Base-by-base conservation (phyloP, 2,329 filamentous ascomycete genomes). In the Alternaria triticimaculans region DNA sequence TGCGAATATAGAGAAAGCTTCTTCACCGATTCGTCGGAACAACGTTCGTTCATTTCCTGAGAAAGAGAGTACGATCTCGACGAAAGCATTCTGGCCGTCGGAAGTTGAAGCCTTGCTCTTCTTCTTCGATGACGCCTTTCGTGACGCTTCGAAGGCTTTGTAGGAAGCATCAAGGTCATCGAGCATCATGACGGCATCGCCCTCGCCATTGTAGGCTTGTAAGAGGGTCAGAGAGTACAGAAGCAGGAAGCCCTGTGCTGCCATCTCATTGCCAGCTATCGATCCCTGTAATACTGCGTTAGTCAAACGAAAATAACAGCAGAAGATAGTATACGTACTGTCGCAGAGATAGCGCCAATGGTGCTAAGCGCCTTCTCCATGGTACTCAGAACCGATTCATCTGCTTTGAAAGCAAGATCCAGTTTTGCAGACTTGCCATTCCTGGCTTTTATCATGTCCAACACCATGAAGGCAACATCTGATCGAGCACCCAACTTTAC, bases 1-100 rank as follows among this genome's bases (percentile, higher is more conserved):
- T 4, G 92, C 91, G 77, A 97, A 97, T 1, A 90, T 89, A 23
- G 90, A 87, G 76, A 98, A 98, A 0, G 97, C 94, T 73, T 96
- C 92, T 76, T 95, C 90, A 6, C 93, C 93, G 57, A 96, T 90
- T 72, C 94, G 93, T 28, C 93, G 89, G 83, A 97, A 92, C 55
- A 98, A 84, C 10, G 90, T 88, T 2, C 94, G 97, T 4, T 91
- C 92, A 65, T 93, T 93, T 0, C 94, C 92, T 3, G 96, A 88
- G 82, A 98, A 93, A 56, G 93, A 92, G n/a, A 98, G 84, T 8
- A 99, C 81, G 55, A 98, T 92, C 74, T 98, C 96, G 3, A 97
- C 89, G 0, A 93, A 91, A 5, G 73, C 69, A 57, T 78, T 70
- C 23, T 73, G 71, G 10, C 67, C 72, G 30, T 76, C 69, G 10